Base-by-base conservation (phyloP, 257 asterid genomes). In the Solanum corneliomulleri region DNA sequence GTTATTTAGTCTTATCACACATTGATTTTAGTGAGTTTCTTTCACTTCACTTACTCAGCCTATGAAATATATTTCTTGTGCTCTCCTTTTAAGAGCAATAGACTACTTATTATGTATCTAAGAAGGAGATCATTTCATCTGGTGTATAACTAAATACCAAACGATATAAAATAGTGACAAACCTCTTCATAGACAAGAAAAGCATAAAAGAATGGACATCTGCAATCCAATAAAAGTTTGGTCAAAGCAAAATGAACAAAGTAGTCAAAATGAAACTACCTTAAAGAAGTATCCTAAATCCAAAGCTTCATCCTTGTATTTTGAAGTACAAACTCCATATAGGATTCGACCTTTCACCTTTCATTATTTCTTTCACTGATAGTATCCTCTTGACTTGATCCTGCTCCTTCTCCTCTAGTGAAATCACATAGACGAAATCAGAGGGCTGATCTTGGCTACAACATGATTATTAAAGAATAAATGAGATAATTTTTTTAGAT, bases 401-500 rank as follows among this genome's bases (percentile, higher is more conserved):
- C 86, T 91, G 93, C 91, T 93, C 98, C 83, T 82, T 95, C 90
- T 95, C 98, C 90, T 91, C 92, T 31, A 97, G 74, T 49, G 97
- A 91, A 91, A 97, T 87, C 98, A 41, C 99, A 98, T 35, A 87
- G 87, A 75, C 98, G 98, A 87, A 94, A 97, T 90, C 89, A 94
- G n/a, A 95, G 86, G 82, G 97, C 91, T 87, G 98, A 95, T 88
- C 86, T 94, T 25, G 98, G 98, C 98, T 96, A 76, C 39, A 37
- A 37, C 39, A 37, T 5, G 39, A 37, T 37, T 6, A 5, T 37
- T 37, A 37, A 5, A 6, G 39, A 87, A 71, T 31, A 47, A 82
- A 8, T 35, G 41, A 74, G 62, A 15, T 3, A 21, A 76, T 39
- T 11, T 31, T 3, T 7, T 41, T 41, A 21, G 49, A n/a, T 25